A percentile compares a stretch with the other conserved stretches of the same genome.
Conservation (phyloP, 164 flowering plant genomes). For the Litsea cubeba region DNA sequence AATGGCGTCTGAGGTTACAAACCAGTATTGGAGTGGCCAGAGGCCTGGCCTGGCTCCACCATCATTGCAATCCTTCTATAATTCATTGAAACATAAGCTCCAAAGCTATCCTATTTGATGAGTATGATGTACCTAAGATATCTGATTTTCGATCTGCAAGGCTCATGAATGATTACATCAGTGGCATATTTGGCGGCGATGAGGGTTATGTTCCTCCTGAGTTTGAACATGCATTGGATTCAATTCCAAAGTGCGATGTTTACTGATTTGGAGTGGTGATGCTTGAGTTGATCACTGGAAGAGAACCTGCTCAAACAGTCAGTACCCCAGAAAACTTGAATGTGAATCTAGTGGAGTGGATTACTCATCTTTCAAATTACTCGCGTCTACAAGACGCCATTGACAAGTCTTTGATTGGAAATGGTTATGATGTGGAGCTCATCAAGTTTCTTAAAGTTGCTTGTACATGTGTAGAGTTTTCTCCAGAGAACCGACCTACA, state of each 20-base stretch:
- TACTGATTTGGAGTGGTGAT: constrained; percentile 23
- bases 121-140: constrained; percentile 19
- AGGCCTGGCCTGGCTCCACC: constrained; percentile 29
- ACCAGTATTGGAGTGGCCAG: constrained; percentile 19
- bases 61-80: constrained; percentile 18
- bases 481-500: constrained; percentile 23
- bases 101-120: constrained; percentile 21
- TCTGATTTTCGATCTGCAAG: constrained; percentile 24
- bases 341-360: constrained; percentile 20
- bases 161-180: constrained; percentile 22
- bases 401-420: constrained; percentile 19
- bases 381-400: constrained; percentile 16
- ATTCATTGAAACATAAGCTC: constrained; percentile 24
- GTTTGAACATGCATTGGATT: constrained; percentile 19
- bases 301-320: constrained; percentile 15
- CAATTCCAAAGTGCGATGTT: constrained; percentile 27
- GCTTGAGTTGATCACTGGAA: constrained; percentile 23
- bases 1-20: constrained; percentile 20
- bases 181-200: constrained; percentile 24
- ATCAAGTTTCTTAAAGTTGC: constrained; percentile 22
- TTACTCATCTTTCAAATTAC: constrained; percentile 13
- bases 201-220: constrained; percentile 27
- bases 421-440: constrained; percentile 17
- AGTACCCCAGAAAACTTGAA: constrained; percentile 21
- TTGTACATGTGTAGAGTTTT: constrained; percentile 14